Evolutionary conservation across 768 basidiomycete species (phyloP).

Genomic region (Trametopsis cervina): DNA sequence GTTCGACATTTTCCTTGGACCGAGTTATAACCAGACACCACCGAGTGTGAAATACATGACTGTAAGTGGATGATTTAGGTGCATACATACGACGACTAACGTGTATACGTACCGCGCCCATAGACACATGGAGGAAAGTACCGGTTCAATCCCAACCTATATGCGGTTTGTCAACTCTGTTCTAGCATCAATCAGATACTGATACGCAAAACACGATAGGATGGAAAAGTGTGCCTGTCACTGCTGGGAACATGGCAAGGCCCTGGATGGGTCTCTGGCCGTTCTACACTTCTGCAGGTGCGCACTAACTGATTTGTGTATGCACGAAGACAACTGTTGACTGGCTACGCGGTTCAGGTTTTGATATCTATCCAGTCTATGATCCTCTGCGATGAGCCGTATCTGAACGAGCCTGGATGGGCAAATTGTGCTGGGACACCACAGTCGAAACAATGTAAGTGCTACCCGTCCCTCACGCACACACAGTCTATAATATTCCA

Average conservation of each 20-base stretch:
- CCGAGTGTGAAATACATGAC: slow-evolving; percentile 72
- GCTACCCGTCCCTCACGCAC: not conserved
- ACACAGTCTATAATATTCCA: not conserved
- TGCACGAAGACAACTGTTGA: not conserved
- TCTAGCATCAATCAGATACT: not conserved
- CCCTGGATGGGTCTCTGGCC: slow-evolving; percentile 89
- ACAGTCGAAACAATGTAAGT: slow-evolving; percentile 70
- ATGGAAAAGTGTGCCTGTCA: slow-evolving; percentile 92
- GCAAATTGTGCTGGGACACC: slow-evolving; percentile 65
- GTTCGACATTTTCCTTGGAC: slow-evolving; percentile 91
- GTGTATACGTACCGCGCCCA: too few species aligned
- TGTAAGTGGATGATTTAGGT: slow-evolving; percentile 28
- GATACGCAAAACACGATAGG: slow-evolving; percentile 33
- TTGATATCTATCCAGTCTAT: slow-evolving; percentile 94
- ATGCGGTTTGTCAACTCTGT: slow-evolving; percentile 51
- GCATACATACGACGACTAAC: too few species aligned
- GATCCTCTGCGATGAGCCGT: slow-evolving; percentile 93
- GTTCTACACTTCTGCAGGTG: slow-evolving; percentile 84
- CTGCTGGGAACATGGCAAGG: slow-evolving; percentile 90
- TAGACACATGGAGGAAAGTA: slow-evolving; percentile 85
- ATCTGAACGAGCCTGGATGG: slow-evolving; percentile 91
- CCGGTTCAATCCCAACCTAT: slow-evolving; percentile 92
- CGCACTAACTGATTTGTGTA: slow-evolving; percentile 12
- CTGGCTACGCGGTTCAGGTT: slow-evolving; percentile 42
- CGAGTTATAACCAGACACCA: slow-evolving; percentile 82